phyloP scores from a whole-genome alignment of 2,329 filamentous ascomycete species.

The Zelopaecilomyces penicillatus region DNA sequence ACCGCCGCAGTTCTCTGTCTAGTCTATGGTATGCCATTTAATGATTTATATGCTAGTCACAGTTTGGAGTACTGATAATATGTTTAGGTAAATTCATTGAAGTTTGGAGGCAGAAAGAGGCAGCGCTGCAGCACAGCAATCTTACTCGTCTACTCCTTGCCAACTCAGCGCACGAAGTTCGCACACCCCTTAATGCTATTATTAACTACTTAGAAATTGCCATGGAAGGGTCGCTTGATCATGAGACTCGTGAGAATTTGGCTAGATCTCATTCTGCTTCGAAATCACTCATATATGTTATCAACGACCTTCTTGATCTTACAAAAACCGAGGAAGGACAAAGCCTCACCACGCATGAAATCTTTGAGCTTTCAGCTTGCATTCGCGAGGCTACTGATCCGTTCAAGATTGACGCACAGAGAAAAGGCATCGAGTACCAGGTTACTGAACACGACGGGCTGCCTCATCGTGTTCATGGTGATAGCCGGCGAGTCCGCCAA shows the following conservation, averaged over 20 bases:
- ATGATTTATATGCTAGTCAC: neutral
- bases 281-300: slow-evolving; percentile 87
- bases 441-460: slow-evolving; percentile 60
- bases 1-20: slow-evolving; percentile 80
- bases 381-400: slow-evolving; percentile 70
- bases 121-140: slow-evolving; percentile 71
- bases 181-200: slow-evolving; percentile 84
- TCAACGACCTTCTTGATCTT: slow-evolving; percentile 82
- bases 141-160: slow-evolving; percentile 71
- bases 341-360: slow-evolving; percentile 68
- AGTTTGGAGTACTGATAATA: neutral
- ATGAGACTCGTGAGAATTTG: slow-evolving; percentile 77
- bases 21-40: slow-evolving; percentile 61
- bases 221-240: slow-evolving; percentile 68
- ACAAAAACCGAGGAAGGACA: slow-evolving; percentile 83
- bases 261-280: slow-evolving; percentile 82
- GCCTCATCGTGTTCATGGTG: slow-evolving; percentile 65
- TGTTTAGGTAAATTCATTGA: slow-evolving; percentile 65
- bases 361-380: slow-evolving; percentile 63
- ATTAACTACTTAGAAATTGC: slow-evolving; percentile 94
- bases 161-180: slow-evolving; percentile 86
- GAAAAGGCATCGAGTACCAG: slow-evolving; percentile 66
- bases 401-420: slow-evolving; percentile 63
- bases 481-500: slow-evolving; percentile 72
- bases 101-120: slow-evolving; percentile 87